phyloP scores from a whole-genome alignment of 208 protist species.

The Willaertia magna region DNA sequence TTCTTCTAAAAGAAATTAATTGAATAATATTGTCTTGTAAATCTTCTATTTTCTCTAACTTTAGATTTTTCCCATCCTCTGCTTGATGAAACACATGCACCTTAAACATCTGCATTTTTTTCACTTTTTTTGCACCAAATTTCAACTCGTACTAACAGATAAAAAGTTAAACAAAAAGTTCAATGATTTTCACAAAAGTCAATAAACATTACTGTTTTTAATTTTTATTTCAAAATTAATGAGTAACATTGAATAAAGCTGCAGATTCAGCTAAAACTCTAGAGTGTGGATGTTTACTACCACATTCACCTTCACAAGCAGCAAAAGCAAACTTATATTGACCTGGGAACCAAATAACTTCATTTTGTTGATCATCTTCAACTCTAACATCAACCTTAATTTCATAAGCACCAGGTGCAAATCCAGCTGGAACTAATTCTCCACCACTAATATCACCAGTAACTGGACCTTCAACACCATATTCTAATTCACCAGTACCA shows the following conservation, averaged over 20 bases:
- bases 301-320: conserved; percentile 33
- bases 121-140: too few relatives aligned
- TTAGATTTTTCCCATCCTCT: too few relatives aligned
- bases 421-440: conserved; percentile 16
- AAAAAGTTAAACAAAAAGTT: too few relatives aligned
- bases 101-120: too few relatives aligned
- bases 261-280: conserved; percentile 14
- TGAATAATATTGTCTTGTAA: too few relatives aligned
- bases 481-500: conserved; percentile 30
- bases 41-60: too few relatives aligned
- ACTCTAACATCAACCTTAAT: conserved; percentile 21
- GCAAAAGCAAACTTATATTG: conserved; percentile 20
- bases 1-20: too few relatives aligned
- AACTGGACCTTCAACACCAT: conserved; percentile 18
- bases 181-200: too few relatives aligned
- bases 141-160: too few relatives aligned
- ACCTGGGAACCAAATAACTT: conserved; percentile 21
- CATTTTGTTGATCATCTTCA: conserved; percentile 9
- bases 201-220: too few relatives aligned
- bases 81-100: too few relatives aligned
- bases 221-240: too few relatives aligned
- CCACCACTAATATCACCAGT: conserved; percentile 12
- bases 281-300: conserved; percentile 24
- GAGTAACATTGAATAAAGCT: conserved; percentile 21
- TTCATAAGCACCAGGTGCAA: conserved; percentile 18